A percentile compares a stretch with the other conserved stretches of the same genome.
These are phyloP conservation scores for Neoascochyta sp. DNA, from an alignment of 2,329 filamentous ascomycete genomes.

Conservation along the genomic window DNA sequence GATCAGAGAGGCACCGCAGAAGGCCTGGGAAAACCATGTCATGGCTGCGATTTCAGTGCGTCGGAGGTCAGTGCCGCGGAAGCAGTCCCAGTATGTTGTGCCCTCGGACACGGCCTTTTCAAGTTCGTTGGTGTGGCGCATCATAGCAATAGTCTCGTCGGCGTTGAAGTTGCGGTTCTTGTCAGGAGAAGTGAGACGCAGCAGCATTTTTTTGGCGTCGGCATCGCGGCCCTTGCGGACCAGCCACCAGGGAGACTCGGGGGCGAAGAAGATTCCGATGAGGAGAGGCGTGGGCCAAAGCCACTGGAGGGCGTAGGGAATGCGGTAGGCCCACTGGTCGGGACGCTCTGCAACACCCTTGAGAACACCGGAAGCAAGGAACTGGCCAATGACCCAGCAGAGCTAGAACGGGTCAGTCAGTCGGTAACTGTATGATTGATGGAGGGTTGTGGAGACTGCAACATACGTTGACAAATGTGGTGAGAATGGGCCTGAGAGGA, in stretches of 20 bases:
- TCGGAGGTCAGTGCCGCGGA: slow-evolving; percentile 73
- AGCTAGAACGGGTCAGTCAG: too few species aligned
- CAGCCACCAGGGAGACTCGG: slow-evolving; percentile 71
- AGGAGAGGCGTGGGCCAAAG: slow-evolving; percentile 70
- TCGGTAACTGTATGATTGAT: too few species aligned
- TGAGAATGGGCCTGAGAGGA: slow-evolving; percentile 56
- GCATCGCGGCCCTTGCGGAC: slow-evolving; percentile 62
- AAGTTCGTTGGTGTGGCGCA: slow-evolving; percentile 79
- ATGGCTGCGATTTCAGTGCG: slow-evolving; percentile 68
- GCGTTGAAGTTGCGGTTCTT: slow-evolving; percentile 42
- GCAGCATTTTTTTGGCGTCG: slow-evolving; percentile 62
- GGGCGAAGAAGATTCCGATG: slow-evolving; percentile 63
- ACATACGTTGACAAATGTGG: slow-evolving; percentile 72
- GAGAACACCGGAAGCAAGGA: slow-evolving; percentile 68
- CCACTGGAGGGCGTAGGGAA: slow-evolving; percentile 68
- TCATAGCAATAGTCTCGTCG: slow-evolving; percentile 71
- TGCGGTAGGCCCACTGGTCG: slow-evolving; percentile 66
- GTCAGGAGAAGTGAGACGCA: slow-evolving; percentile 58
- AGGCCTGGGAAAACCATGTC: slow-evolving; percentile 47
- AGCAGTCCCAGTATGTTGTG: slow-evolving; percentile 76
- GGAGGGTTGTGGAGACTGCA: too few species aligned
- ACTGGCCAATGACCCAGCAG: slow-evolving; percentile 71
- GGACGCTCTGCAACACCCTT: slow-evolving; percentile 61
- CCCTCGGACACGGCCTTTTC: slow-evolving; percentile 66
- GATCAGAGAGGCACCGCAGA: slow-evolving; percentile 34